Percentiles rank a stretch among this genome's conserved stretches.
Evolutionary conservation across 169 alveolate species (phyloP).

Genomic region (Cryptosporidium muris): DNA sequence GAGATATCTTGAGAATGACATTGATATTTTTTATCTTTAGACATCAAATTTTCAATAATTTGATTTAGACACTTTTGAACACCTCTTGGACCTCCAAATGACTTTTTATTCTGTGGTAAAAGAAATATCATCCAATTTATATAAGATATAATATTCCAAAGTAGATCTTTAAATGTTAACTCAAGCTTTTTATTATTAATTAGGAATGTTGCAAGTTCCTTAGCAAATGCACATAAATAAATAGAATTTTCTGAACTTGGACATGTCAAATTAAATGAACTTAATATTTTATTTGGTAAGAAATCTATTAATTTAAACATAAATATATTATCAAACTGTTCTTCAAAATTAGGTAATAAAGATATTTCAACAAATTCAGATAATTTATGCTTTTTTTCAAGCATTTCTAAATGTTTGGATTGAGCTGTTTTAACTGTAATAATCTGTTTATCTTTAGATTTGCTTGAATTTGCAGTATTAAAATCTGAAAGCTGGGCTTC

Average conservation of each 20-base stretch:
- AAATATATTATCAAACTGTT: neutral
- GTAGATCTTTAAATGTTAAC: neutral
- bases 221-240: conserved; percentile 7
- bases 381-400: neutral
- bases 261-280: conserved; percentile 10
- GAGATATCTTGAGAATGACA: conserved; percentile 1
- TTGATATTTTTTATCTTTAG: neutral
- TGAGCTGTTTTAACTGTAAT: conserved; percentile 10
- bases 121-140: conserved; percentile 44
- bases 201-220: neutral
- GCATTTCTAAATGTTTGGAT: conserved; percentile 33
- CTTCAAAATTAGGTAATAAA: conserved; percentile 50
- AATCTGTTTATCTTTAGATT: neutral
- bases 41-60: neutral
- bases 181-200: conserved; percentile 1
- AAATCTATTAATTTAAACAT: conserved; percentile 22
- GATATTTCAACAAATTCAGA: neutral
- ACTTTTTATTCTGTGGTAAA: conserved; percentile 17
- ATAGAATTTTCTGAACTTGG: neutral
- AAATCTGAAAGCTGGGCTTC: conserved; percentile 48
- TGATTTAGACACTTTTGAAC: conserved; percentile 25
- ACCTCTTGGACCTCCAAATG: conserved; percentile 66
- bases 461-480: conserved; percentile 35
- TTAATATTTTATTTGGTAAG: neutral
- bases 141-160: conserved; percentile 11